Conservation (phyloP, 768 basidiomycete genomes). For the Coprinopsis sp. region DNA sequence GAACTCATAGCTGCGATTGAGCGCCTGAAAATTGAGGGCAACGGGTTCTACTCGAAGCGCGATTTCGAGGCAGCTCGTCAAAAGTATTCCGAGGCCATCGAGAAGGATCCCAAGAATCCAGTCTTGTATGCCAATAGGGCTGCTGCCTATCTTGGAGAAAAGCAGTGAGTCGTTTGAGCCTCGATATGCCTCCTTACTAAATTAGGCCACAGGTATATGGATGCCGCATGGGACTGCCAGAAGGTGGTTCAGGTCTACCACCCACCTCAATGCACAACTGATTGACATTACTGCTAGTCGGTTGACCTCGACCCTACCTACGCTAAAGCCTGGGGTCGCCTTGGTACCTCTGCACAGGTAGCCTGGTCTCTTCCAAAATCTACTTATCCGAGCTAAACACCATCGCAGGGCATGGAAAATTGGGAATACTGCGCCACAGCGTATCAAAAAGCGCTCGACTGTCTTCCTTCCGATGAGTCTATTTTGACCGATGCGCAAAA, state of each 20-base stretch:
- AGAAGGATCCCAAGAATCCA: slow-evolving; percentile 5
- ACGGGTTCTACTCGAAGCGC: background rate
- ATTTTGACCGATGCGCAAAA: background rate
- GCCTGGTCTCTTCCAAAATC: too few relatives aligned
- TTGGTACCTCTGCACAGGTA: background rate
- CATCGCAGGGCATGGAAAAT: background rate
- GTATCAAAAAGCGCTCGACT: slow-evolving; percentile 2
- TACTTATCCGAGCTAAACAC: background rate
- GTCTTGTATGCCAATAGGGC: slow-evolving; percentile 6
- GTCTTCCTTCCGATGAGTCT: background rate
- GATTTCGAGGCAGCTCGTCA: background rate
- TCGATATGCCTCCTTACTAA: background rate
- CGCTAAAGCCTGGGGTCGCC: slow-evolving; percentile 5
- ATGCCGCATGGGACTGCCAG: slow-evolving; percentile 5
- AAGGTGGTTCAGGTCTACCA: background rate
- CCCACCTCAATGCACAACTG: background rate
- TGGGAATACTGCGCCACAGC: slow-evolving; percentile 1
- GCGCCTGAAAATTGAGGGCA: slow-evolving; percentile 2
- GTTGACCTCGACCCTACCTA: slow-evolving; percentile 3
- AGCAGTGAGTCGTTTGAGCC: background rate
- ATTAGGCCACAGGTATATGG: background rate
- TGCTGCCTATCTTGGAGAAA: slow-evolving; percentile 2
- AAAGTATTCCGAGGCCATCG: slow-evolving; percentile 6
- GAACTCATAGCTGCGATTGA: background rate
- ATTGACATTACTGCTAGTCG: background rate